Evolutionary conservation across 2,329 filamentous ascomycete species (phyloP), one percentile per base, ranked within the genome.

Genomic region (Bipolaris bicolor): DNA sequence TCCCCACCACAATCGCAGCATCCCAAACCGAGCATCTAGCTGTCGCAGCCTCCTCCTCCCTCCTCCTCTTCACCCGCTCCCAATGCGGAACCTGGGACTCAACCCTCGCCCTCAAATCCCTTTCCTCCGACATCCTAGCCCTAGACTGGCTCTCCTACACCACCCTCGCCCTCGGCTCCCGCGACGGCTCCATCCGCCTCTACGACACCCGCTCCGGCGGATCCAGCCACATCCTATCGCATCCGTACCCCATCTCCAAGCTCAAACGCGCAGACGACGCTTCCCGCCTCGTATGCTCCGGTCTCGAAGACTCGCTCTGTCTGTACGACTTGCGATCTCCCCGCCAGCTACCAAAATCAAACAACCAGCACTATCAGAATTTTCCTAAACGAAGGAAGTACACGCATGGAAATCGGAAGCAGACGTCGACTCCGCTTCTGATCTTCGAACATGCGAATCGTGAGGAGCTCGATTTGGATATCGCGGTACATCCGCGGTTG

Each of bases 91-190:
- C 49, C 7, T 77, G 68, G 71, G 56, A 70, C 54, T 53, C 51
- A 1, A 34, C 49, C 3, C 61, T 51, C 1, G 44, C 46, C 0
- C 44, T 64, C 1, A 36, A 63, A n/a, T 39, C 55, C 6, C 46
- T 66, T 1, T n/a, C 57, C 0, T 61, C 67, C 5, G 74, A 78
- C 37, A 61, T 77, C 11, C 62, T 76, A 7, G 62, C 75, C 0
- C 39, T 78, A 3, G 63, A 70, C 18, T 79, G 76, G 76, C 60
- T 77, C 2, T 67, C 63, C 1, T 59, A 64, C 10, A 73, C 60
- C 7, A 68, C 68, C 6, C 37, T 79, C 18, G 67, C 68, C 1
- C 53, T 72, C 2, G 77, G 76, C 7, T 64, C 66, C 15, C 69
- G 77, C 3, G 64, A 75, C 31, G 71, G 70, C 9, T 67, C 58